phyloP scores from a whole-genome alignment of 2,329 filamentous ascomycete species.

The Penicillium sclerotiorum region DNA sequence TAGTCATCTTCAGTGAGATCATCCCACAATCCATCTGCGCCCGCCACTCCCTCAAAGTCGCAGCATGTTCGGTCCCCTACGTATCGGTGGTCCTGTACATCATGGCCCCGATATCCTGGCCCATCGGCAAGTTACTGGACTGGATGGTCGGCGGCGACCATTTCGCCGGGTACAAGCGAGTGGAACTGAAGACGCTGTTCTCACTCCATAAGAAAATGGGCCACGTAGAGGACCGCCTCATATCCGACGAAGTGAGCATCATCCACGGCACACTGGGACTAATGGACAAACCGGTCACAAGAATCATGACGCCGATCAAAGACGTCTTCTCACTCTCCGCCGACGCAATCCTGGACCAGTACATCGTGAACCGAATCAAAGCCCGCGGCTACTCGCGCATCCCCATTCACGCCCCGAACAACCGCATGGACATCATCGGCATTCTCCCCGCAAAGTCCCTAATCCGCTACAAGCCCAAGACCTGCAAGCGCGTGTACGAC shows the following conservation, averaged over 20 bases:
- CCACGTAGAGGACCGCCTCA: slow-evolving; percentile 77
- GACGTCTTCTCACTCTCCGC: slow-evolving; percentile 96
- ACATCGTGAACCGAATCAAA: slow-evolving; percentile 89
- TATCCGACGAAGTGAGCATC: slow-evolving; percentile 96
- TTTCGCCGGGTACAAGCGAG: slow-evolving; percentile 95
- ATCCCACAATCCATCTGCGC: slow-evolving; percentile 95
- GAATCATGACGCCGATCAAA: slow-evolving; percentile 97
- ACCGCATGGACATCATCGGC: slow-evolving; percentile 83
- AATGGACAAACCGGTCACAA: slow-evolving; percentile 89
- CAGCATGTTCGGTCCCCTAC: slow-evolving; percentile 84
- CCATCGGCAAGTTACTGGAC: slow-evolving; percentile 93
- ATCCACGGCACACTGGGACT: slow-evolving; percentile 93
- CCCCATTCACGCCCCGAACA: slow-evolving; percentile 84
- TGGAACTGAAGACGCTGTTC: slow-evolving; percentile 90
- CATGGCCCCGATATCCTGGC: slow-evolving; percentile 84
- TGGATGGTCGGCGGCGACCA: slow-evolving; percentile 89
- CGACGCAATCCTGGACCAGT: slow-evolving; percentile 85
- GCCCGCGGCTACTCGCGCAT: slow-evolving; percentile 93
- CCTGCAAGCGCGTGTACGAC: slow-evolving; percentile 79
- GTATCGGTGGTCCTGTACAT: slow-evolving; percentile 89
- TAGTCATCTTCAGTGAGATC: slow-evolving; percentile 96
- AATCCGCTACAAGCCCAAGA: slow-evolving; percentile 96
- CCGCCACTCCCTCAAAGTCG: slow-evolving; percentile 89
- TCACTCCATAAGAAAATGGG: slow-evolving; percentile 92
- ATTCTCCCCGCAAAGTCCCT: slow-evolving; percentile 98